Evolutionary conservation across 257 asterid genomes (phyloP).

Genomic region (Mentha longifolia): DNA sequence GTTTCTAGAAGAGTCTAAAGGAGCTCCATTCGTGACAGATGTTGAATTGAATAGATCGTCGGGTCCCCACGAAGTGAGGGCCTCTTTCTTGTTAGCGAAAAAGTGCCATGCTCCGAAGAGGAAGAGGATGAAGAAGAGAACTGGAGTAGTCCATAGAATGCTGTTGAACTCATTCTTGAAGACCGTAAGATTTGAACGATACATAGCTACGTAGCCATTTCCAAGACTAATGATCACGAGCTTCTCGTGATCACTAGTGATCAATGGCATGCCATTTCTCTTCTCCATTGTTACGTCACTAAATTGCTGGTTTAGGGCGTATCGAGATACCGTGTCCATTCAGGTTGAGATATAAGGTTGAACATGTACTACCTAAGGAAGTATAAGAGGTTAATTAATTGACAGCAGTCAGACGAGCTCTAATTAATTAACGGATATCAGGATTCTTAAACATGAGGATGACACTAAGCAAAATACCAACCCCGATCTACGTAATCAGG

Average conservation of each 20-base stretch:
- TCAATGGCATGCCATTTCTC: constrained; percentile 47
- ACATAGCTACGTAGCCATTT: constrained; percentile 76
- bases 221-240: constrained; percentile 74
- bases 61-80: no score
- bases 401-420: no score
- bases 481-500: no score
- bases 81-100: no score
- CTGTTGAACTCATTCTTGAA: constrained; percentile 79
- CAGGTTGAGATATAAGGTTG: no score
- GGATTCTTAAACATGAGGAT: no score
- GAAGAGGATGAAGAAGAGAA: constrained; percentile 76
- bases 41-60: constrained; percentile 70
- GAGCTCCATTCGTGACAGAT: constrained; percentile 52
- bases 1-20: constrained; percentile 65
- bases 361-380: no score
- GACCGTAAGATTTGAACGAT: constrained; percentile 81
- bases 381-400: no score
- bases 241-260: constrained; percentile 77
- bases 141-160: constrained; percentile 87
- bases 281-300: constrained; percentile 34
- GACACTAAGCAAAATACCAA: no score
- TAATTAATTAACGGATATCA: no score
- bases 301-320: constrained; percentile 50
- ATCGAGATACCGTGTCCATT: no score
- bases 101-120: no score